These are phyloP conservation scores for Lasiodiplodia citricola DNA, from an alignment of 2,329 filamentous ascomycete genomes.

Conservation along the genomic window DNA sequence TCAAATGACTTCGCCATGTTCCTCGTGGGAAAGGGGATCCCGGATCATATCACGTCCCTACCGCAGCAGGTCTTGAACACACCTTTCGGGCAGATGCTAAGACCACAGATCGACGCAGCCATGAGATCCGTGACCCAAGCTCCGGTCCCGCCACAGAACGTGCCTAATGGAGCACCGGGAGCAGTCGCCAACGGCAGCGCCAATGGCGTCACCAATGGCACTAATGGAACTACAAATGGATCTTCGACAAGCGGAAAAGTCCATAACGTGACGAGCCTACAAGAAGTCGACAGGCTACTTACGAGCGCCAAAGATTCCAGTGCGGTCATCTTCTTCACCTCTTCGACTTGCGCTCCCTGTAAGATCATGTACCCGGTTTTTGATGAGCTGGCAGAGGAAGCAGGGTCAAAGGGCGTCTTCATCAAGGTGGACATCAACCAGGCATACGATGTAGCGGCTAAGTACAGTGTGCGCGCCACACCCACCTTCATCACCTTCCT, in stretches of 20 bases:
- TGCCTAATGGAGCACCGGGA: slow-evolving; percentile 27
- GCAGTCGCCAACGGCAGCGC: slow-evolving; percentile 30
- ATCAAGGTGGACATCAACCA: slow-evolving; percentile 82
- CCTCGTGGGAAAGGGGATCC: slow-evolving; percentile 85
- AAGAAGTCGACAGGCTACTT: slow-evolving; percentile 67
- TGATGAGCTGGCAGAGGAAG: slow-evolving; percentile 77
- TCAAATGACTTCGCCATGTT: slow-evolving; percentile 92
- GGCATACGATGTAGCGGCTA: slow-evolving; percentile 66
- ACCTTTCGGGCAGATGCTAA: slow-evolving; percentile 85
- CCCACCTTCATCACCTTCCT: slow-evolving; percentile 90
- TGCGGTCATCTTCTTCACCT: slow-evolving; percentile 91
- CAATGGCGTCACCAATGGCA: slow-evolving; percentile 27
- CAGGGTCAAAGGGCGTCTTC: slow-evolving; percentile 69
- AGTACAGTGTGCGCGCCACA: slow-evolving; percentile 74
- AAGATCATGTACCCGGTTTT: slow-evolving; percentile 82
- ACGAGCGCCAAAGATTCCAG: slow-evolving; percentile 67
- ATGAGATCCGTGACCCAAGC: slow-evolving; percentile 68
- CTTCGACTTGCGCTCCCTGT: slow-evolving; percentile 83
- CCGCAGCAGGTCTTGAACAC: slow-evolving; percentile 85
- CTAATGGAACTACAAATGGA: not conserved
- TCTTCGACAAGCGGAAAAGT: slow-evolving; percentile 53
- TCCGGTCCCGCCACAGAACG: slow-evolving; percentile 48
- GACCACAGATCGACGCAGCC: slow-evolving; percentile 72
- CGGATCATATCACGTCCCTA: slow-evolving; percentile 82
- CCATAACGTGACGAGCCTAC: slow-evolving; percentile 63